phyloP scores from a whole-genome alignment of 257 asterid genomes.

The Solanum ahanhuiri region DNA sequence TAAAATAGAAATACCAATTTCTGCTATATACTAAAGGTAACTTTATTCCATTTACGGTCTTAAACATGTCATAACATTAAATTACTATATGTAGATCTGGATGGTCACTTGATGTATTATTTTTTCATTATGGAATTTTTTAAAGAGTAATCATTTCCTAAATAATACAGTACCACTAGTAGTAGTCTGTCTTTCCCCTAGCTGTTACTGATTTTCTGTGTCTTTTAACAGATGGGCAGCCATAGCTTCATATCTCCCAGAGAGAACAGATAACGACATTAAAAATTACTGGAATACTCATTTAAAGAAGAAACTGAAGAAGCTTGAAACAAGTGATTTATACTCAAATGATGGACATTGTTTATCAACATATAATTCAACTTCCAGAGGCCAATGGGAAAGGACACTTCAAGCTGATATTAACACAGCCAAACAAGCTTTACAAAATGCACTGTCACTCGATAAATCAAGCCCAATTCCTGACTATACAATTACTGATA shows the following conservation, averaged over 20 bases:
- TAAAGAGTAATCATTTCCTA: not conserved
- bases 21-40: not conserved
- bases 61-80: not conserved
- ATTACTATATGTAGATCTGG: not conserved
- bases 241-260: slow-evolving; percentile 90
- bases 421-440: slow-evolving; percentile 83
- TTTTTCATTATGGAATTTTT: not conserved
- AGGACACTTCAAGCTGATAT: slow-evolving; percentile 67
- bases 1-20: not conserved
- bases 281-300: slow-evolving; percentile 96
- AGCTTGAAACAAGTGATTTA: slow-evolving; percentile 12
- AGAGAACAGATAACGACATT: slow-evolving; percentile 93
- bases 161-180: not conserved
- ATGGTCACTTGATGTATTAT: not conserved
- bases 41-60: not conserved
- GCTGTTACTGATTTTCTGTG: not conserved
- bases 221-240: slow-evolving; percentile 78
- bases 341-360: not conserved
- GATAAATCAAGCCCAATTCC: slow-evolving; percentile 12
- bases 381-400: slow-evolving; percentile 87
- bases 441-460: slow-evolving; percentile 52
- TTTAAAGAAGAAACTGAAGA: slow-evolving; percentile 68
- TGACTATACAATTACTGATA: not conserved
- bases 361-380: slow-evolving; percentile 19
- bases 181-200: too few species aligned